Evolutionary conservation across 2,329 filamentous ascomycete genomes (phyloP).

Genomic region (Diplodia seriata): DNA sequence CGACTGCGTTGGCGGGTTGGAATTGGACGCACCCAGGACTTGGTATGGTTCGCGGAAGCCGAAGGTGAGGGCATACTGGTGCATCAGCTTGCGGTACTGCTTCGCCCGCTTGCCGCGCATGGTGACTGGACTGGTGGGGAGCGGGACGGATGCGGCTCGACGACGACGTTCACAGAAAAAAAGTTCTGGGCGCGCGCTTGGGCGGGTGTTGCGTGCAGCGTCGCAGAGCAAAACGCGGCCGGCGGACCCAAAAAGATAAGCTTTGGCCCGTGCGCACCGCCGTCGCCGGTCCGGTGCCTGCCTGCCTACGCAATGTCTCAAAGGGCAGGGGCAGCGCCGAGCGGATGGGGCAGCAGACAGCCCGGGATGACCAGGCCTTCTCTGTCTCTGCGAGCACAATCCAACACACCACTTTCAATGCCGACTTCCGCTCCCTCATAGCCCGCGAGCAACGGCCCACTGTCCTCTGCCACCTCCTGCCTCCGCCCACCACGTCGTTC

Average conservation of each 20-base stretch:
- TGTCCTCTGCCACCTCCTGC: not conserved
- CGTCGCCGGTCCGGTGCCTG: conserved; percentile 18
- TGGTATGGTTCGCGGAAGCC: conserved; percentile 95
- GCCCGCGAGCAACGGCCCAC: not conserved
- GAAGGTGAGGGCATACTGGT: conserved; percentile 85
- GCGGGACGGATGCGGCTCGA: conserved; percentile 36
- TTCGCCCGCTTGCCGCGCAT: conserved; percentile 75
- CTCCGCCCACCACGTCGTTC: not conserved
- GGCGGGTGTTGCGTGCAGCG: conserved; percentile 15
- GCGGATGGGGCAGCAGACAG: conserved; percentile 28
- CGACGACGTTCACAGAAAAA: not conserved
- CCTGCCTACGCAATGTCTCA: conserved; percentile 32
- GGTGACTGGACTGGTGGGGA: conserved; percentile 37
- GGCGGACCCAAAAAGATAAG: conserved; percentile 25
- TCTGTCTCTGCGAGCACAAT: conserved; percentile 16
- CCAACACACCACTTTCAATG: conserved; percentile 27
- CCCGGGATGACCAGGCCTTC: conserved; percentile 11
- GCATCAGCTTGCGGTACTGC: conserved; percentile 90
- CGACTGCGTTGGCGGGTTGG: not conserved
- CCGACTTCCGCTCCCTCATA: conserved; percentile 25
- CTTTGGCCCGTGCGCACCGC: conserved; percentile 31
- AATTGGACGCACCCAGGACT: conserved; percentile 60
- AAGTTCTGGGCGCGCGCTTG: conserved; percentile 10
- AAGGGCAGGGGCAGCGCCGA: conserved; percentile 27
- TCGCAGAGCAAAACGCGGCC: conserved; percentile 20